Evolutionary conservation across 2,329 filamentous ascomycete species (phyloP), one percentile per base, ranked within the genome.

Genomic region (Cladosporium sp.): DNA sequence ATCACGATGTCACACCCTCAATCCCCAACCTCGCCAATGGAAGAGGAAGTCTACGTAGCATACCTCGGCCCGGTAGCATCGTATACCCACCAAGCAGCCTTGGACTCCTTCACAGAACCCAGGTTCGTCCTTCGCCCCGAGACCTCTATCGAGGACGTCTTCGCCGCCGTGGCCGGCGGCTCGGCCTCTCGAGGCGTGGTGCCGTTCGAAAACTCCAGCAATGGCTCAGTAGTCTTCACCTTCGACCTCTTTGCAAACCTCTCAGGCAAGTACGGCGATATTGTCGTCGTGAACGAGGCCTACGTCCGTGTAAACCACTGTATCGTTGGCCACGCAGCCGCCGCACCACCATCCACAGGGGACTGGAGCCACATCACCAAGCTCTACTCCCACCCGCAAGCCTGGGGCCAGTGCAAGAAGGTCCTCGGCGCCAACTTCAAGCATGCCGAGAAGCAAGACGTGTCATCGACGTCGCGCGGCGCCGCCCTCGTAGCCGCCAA

Each of bases 131-230:
- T 85, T 55, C 68, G 72, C 1, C 79, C 84, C 4, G 76, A 78
- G 62, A 72, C 74, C 33, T 81, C 79, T 61, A 86, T 86, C 71
- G 77, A 79, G 71, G 92, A 95, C 75, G 88, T 96, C 72, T 97
- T 97, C 77, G 83, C 88, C 60, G 84, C 88, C 18, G 90, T 97
- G 6, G 92, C 96, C 74, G 82, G 83, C 44, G 84, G 86, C 66
- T 76, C 81, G 53, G 87, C 86, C 0, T 79, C 85, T 62, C 89
- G 89, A 65, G 95, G 93, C 70, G 91, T 98, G 35, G 91, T 97
- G 1, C 95, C 95, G 7, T 93, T 97, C 78, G 94, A 98, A 77
- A 99, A 99, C 82, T 96, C 91, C 49, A 94, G 92, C 75, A 97
- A 98, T 78, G 95, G 95, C 73, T 89, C 90, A 64, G 95, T 99